A percentile compares a stretch with the other conserved stretches of the same genome.
These are phyloP conservation scores for Sordariomycetes sp. DNA, from an alignment of 2,329 filamentous ascomycete genomes.

Conservation along the genomic window DNA sequence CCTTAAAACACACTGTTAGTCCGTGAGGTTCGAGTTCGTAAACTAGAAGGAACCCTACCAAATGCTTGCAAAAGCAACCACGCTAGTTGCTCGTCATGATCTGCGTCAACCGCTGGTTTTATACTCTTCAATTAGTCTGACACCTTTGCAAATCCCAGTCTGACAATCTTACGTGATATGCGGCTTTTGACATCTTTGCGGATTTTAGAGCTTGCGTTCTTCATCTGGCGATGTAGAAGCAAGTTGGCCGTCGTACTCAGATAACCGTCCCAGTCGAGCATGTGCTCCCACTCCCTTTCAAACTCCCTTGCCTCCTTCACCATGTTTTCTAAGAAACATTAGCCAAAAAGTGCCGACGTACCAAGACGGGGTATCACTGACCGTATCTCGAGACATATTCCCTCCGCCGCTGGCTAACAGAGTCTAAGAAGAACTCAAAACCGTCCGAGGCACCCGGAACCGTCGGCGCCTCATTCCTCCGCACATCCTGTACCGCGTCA, in stretches of 20 bases:
- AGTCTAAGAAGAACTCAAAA: not conserved
- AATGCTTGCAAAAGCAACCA: conserved; percentile 16
- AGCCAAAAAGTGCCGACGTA: no score
- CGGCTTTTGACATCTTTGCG: conserved; percentile 12
- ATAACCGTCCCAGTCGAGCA: not conserved
- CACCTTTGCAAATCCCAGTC: not conserved
- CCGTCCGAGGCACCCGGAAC: not conserved
- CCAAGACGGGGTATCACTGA: not conserved
- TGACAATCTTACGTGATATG: conserved; percentile 9
- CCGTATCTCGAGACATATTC: not conserved
- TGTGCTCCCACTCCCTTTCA: not conserved
- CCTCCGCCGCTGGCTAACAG: not conserved
- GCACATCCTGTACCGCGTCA: not conserved
- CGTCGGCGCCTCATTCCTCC: not conserved
- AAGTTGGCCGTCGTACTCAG: not conserved
- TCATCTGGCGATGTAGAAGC: not conserved
- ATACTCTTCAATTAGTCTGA: not conserved
- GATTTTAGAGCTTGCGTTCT: conserved; percentile 8
- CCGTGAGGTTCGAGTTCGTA: not conserved
- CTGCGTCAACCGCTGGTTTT: not conserved
- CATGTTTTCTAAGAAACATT: not conserved
- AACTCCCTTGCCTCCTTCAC: not conserved
- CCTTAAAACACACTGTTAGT: conserved; percentile 7
- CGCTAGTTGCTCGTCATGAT: conserved; percentile 9
- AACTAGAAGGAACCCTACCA: not conserved